Evolutionary conservation across 2,329 filamentous ascomycete species (phyloP).

Genomic region (Clarireedia hainanense): DNA sequence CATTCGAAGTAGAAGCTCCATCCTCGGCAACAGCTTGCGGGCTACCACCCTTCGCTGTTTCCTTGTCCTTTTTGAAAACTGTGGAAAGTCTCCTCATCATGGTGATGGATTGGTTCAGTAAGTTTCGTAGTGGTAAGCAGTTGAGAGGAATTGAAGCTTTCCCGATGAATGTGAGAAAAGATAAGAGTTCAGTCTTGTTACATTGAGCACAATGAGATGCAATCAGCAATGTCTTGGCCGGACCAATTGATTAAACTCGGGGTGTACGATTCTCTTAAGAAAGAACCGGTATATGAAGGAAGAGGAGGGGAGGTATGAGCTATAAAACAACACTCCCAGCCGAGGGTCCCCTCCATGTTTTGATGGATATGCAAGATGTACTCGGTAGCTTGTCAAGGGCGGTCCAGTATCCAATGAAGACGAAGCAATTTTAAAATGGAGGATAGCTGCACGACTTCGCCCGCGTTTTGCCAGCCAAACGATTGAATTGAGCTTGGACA

Average conservation of each 20-base stretch:
- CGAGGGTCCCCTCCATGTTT: not conserved
- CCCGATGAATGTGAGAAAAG: not conserved
- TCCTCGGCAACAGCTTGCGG: not conserved
- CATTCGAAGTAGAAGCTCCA: not conserved
- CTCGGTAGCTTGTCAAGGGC: not conserved
- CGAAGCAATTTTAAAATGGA: not conserved
- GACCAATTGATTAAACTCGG: not conserved
- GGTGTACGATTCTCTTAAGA: not conserved
- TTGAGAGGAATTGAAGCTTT: not conserved
- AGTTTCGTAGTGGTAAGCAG: not conserved
- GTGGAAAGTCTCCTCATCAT: slow-evolving; percentile 10
- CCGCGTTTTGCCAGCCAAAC: not conserved
- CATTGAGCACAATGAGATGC: not conserved
- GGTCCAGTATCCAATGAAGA: not conserved
- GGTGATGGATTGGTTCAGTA: not conserved
- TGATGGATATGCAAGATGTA: not conserved
- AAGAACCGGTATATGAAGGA: not conserved
- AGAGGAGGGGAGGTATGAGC: not conserved
- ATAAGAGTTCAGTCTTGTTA: not conserved
- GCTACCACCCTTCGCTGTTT: not conserved
- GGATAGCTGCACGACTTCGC: not conserved
- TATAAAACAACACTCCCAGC: not conserved
- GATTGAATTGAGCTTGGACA: not conserved
- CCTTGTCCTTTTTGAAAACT: slow-evolving; percentile 12
- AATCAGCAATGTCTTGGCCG: not conserved